Percentiles rank a stretch among this genome's conserved stretches.
Conservation (phyloP, 2,329 filamentous ascomycete species). For the Pestalotiopsis fici region DNA sequence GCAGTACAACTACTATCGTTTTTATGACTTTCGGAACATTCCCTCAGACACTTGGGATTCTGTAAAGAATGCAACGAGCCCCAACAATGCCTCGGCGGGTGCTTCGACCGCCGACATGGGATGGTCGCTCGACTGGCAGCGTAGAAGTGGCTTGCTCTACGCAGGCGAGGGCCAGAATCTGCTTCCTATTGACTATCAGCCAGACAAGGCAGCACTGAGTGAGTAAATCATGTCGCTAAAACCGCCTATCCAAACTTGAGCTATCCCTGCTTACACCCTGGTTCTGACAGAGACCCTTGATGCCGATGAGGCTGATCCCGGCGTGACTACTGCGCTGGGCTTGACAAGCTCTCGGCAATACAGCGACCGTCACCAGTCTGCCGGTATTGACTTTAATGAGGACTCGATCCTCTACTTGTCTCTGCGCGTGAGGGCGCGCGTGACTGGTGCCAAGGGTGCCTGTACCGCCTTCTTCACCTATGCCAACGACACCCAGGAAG, state of each 20-base stretch:
- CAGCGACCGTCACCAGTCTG: background rate
- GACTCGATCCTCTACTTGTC: constrained; percentile 1
- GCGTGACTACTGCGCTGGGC: background rate
- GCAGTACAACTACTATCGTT: constrained; percentile 3
- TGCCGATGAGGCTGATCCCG: background rate
- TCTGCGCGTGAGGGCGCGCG: background rate
- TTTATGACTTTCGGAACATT: constrained; percentile 4
- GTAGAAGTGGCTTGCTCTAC: background rate
- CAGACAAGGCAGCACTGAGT: background rate
- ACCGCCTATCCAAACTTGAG: background rate
- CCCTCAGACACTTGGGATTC: background rate
- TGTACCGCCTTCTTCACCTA: constrained; percentile 5
- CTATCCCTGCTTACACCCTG: background rate
- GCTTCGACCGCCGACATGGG: constrained; percentile 2
- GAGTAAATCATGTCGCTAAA: background rate
- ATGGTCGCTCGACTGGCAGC: constrained; percentile 2
- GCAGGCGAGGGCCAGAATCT: background rate
- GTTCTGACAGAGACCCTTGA: background rate
- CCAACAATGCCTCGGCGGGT: background rate
- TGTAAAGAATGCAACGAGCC: background rate
- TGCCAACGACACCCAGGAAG: constrained; percentile 1
- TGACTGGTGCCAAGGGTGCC: background rate
- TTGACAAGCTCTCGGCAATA: background rate
- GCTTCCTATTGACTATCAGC: constrained; percentile 2
- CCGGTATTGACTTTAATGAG: constrained; percentile 3